These are phyloP conservation scores for Chromosphaera perkinsii DNA, from an alignment of 208 protist genomes.

Conservation along the genomic window DNA sequence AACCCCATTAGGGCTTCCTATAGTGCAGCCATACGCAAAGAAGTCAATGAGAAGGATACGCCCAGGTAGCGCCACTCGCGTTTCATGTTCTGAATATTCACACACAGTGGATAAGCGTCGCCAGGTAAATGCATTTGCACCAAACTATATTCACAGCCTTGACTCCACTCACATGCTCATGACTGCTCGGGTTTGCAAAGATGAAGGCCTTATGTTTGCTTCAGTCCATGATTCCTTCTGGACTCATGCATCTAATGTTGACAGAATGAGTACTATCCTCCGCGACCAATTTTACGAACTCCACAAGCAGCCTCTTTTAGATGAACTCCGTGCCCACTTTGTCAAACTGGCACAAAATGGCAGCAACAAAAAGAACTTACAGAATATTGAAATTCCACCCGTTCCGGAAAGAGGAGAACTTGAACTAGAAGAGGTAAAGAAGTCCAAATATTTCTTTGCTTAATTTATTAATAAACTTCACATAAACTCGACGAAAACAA, in stretches of 20 bases:
- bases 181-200: constrained; percentile 83
- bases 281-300: constrained; percentile 90
- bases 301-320: constrained; percentile 67
- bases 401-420: no score
- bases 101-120: constrained; percentile 1
- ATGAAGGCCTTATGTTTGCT: constrained; percentile 73
- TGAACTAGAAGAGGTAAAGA: no score
- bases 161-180: constrained; percentile 95
- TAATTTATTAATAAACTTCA: no score
- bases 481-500: no score
- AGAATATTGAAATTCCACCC: no score
- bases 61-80: background rate
- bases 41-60: background rate
- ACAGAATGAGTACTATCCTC: constrained; percentile 78
- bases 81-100: background rate
- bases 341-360: no score
- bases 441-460: no score
- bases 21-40: constrained; percentile 89
- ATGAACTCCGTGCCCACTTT: no score
- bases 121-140: constrained; percentile 80
- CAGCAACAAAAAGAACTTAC: no score
- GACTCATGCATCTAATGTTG: constrained; percentile 88
- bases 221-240: constrained; percentile 94
- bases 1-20: constrained; percentile 87
- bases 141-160: constrained; percentile 96